Evolutionary conservation across 208 protist genomes (phyloP), one percentile per base, ranked within the genome.

Genomic region (Trypanosomatidae sp.): DNA sequence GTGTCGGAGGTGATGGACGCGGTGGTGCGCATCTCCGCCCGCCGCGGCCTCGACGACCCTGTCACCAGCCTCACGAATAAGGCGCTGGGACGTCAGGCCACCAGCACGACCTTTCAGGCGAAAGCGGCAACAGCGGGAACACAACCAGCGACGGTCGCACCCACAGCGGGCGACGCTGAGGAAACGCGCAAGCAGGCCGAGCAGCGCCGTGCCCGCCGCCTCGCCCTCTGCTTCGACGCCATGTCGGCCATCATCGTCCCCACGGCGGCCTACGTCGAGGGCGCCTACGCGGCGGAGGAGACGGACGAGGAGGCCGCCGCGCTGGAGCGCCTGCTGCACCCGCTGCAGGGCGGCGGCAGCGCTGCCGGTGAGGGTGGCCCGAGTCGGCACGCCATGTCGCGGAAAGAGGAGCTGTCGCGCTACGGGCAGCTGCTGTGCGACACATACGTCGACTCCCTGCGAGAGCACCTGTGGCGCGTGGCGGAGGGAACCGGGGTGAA

Each of bases 1-100:
- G 73, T 87, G 30, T 94, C 91, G 17, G 91, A 90, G 71, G 82
- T 94, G 62, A 85, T 90, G 69, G 91, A 95, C 71, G 72, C 81
- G 50, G 78, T 93, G 17, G 73, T 88, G 69, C 78, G 76, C 53
- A 69, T 91, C 64, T 78, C 82, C 22, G 62, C 66, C 33, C 62
- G 64, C 55, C 69, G 66, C 39, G 52, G 62, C 25, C 52, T 52
- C 43, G 70, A 66, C 10, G 53, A 62, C 15, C 13, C 47, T 25
- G 30, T 3, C 30, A 52, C 2, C 47, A 30, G 62, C 44, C 47
- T 36, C n/a, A n/a, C n/a, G 39, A 49, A 19, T 12, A 25, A 3
- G 17, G 17, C 53, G 22, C 53, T 3, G 25, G 25, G 0, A 12
- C 25, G 8, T 1, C 15, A 59, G 53, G 10, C 9, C 3, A 36